phyloP scores from a whole-genome alignment of 495 filamentous ascomycete genomes.

The Neurospora discreta region DNA sequence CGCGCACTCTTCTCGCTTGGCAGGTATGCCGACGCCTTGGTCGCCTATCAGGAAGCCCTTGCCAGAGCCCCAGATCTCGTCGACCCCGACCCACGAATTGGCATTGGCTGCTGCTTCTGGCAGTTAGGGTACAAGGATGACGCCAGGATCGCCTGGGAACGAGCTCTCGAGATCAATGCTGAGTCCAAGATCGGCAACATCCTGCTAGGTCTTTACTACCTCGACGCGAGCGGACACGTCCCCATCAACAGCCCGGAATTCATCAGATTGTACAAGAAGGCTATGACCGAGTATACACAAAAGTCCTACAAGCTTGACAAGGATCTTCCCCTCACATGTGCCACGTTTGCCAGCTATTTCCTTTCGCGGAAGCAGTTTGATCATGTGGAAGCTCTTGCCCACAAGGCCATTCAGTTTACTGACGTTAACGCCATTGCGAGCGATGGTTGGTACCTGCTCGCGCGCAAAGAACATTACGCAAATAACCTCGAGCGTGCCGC shows the following conservation, averaged over 20 bases:
- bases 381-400: conserved; percentile 74
- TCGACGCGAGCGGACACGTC: conserved; percentile 70
- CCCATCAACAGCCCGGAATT: conserved; percentile 67
- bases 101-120: conserved; percentile 93
- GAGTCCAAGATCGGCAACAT: conserved; percentile 86
- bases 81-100: conserved; percentile 93
- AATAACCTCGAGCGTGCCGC: conserved; percentile 56
- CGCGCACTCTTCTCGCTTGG: conserved; percentile 74
- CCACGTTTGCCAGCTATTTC: conserved; percentile 83
- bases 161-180: conserved; percentile 73
- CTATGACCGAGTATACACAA: conserved; percentile 88
- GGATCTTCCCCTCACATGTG: conserved; percentile 79
- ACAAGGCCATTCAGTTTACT: conserved; percentile 88
- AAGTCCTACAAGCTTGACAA: conserved; percentile 94
- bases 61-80: conserved; percentile 71
- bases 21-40: conserved; percentile 69
- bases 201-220: conserved; percentile 77
- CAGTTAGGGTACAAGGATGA: conserved; percentile 88
- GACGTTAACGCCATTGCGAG: conserved; percentile 92
- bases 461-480: conserved; percentile 71
- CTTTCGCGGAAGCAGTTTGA: conserved; percentile 61
- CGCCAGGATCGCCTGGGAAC: conserved; percentile 80
- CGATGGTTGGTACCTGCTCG: conserved; percentile 92
- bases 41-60: conserved; percentile 76
- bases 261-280: conserved; percentile 71